Conservation (phyloP, 352 stramenopile species). For the Globisporangium nunn region DNA sequence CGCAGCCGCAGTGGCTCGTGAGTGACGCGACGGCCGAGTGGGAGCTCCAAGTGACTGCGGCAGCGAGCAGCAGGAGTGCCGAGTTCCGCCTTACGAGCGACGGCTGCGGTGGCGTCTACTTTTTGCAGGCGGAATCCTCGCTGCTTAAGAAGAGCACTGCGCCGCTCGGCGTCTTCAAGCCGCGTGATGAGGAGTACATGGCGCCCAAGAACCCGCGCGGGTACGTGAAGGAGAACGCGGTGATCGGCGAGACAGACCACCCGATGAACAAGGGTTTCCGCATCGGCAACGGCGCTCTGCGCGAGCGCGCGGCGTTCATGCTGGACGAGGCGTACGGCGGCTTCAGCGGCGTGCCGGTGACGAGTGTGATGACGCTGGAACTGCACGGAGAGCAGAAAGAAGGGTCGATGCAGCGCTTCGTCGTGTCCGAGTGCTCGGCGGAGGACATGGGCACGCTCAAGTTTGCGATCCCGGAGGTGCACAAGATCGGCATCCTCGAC, state of each 20-base stretch:
- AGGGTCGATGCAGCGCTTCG: conserved; percentile 81
- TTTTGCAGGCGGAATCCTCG: conserved; percentile 23
- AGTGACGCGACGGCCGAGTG: conserved; percentile 39
- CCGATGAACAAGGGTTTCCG: conserved; percentile 82
- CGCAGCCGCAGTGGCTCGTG: conserved; percentile 29
- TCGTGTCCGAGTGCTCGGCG: conserved; percentile 73
- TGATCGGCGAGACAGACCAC: conserved; percentile 76
- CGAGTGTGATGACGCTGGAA: conserved; percentile 62
- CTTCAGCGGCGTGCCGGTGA: conserved; percentile 83
- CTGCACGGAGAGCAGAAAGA: conserved; percentile 66
- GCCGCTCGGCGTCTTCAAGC: conserved; percentile 93
- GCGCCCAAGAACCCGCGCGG: conserved; percentile 96
- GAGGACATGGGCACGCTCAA: conserved; percentile 87
- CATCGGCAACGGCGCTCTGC: conserved; percentile 77
- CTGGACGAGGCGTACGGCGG: conserved; percentile 68
- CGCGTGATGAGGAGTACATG: conserved; percentile 98
- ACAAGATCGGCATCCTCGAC: conserved; percentile 87
- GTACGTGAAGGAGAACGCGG: conserved; percentile 82
- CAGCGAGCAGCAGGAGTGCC: conserved; percentile 22
- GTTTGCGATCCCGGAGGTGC: conserved; percentile 77
- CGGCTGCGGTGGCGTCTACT: conserved; percentile 75
- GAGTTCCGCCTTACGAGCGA: conserved; percentile 67
- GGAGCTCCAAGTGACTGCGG: conserved; percentile 30
- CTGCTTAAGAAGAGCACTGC: conserved; percentile 12
- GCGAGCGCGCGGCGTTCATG: conserved; percentile 80